phyloP scores from a whole-genome alignment of 2,329 filamentous ascomycete genomes.

The Dendryphion nanum region DNA sequence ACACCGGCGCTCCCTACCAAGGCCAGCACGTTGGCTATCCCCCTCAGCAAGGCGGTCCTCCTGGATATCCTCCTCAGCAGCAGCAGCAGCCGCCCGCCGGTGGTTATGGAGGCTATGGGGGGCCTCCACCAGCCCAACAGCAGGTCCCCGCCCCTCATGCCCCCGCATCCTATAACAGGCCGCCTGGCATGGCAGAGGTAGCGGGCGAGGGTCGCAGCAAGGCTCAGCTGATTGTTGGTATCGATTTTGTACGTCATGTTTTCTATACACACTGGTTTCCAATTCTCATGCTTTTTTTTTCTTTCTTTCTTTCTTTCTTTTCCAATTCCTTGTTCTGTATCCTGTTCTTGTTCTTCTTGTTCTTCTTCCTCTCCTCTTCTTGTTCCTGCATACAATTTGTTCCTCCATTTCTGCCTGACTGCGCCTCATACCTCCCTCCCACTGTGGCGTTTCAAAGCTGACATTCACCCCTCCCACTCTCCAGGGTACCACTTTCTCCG shows the following conservation, averaged over 20 bases:
- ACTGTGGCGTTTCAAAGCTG: not conserved
- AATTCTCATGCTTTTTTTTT: no score
- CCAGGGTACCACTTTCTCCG: conserved; percentile 95
- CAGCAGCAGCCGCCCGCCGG: conserved; percentile 35
- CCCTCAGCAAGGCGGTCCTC: conserved; percentile 38
- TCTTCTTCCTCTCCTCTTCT: not conserved
- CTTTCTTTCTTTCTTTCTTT: not conserved
- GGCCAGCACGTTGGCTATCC: conserved; percentile 46
- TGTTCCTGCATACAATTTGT: no score
- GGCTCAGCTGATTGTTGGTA: conserved; percentile 95
- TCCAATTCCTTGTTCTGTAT: not conserved
- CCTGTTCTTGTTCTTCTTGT: not conserved
- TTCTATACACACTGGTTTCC: no score
- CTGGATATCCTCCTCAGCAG: conserved; percentile 43
- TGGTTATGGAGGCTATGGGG: conserved; percentile 29
- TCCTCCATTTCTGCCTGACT: no score
- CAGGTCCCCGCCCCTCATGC: conserved; percentile 27
- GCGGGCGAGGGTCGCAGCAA: conserved; percentile 88
- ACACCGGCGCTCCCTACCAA: conserved; percentile 53
- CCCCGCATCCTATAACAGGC: conserved; percentile 30
- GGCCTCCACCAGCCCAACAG: conserved; percentile 22
- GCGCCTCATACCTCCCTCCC: no score
- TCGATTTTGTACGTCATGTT: conserved; percentile 82
- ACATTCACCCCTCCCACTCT: conserved; percentile 1
- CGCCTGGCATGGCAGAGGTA: conserved; percentile 59